Evolutionary conservation across 441 rosid genomes (phyloP).

Genomic region (Erysimum cheiri): DNA sequence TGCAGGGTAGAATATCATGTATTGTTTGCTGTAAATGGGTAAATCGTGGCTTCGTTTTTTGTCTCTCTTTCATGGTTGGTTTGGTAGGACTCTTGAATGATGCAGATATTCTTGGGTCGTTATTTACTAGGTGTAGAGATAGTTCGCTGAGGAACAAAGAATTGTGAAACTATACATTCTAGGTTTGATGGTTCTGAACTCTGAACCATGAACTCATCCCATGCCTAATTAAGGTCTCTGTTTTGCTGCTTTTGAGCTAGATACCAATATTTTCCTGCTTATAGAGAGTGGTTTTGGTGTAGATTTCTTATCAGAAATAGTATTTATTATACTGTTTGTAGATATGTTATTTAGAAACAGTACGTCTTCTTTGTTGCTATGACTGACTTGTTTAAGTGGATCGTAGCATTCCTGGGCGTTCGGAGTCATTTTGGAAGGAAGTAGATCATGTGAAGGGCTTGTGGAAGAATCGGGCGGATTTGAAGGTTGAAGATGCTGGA

Average conservation of each 20-base stretch:
- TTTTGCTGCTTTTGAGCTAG: conserved; percentile 9
- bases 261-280: background rate
- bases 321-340: background rate
- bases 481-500: conserved; percentile 77
- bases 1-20: conserved; percentile 6
- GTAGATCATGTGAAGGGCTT: conserved; percentile 58
- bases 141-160: background rate
- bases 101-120: background rate
- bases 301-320: background rate
- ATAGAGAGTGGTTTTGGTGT: background rate
- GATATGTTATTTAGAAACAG: background rate
- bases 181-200: background rate
- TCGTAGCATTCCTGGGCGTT: conserved; percentile 71
- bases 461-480: conserved; percentile 70
- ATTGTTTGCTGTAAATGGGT: background rate
- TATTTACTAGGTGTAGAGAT: background rate
- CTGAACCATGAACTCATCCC: background rate
- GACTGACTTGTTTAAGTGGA: conserved; percentile 28
- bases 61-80: background rate
- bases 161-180: background rate
- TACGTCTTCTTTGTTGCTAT: background rate
- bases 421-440: conserved; percentile 76
- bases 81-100: background rate
- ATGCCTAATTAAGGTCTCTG: background rate
- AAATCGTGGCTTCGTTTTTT: conserved; percentile 4